These are phyloP conservation scores for Leccinum pellstonianum DNA, from an alignment of 768 basidiomycete genomes.

Conservation along the genomic window DNA sequence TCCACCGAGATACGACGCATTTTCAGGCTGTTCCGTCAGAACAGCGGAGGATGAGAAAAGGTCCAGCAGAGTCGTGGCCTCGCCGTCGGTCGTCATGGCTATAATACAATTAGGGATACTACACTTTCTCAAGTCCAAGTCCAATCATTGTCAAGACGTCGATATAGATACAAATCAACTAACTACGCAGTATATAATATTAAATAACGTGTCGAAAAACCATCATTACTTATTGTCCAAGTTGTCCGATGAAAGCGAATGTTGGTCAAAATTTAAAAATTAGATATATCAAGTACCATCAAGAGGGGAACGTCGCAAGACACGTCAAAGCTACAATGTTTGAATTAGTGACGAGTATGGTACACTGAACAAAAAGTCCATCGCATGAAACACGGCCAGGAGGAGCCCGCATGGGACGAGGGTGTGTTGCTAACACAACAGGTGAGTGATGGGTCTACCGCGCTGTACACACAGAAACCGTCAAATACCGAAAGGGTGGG, in stretches of 20 bases:
- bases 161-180: conserved; percentile 18
- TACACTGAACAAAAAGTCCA: conserved; percentile 5
- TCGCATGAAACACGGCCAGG: background rate
- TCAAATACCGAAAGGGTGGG: conserved; percentile 14
- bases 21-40: conserved; percentile 19
- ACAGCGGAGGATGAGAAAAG: conserved; percentile 23
- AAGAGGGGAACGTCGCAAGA: background rate
- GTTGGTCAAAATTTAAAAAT: background rate
- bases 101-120: background rate
- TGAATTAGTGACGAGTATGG: conserved; percentile 8
- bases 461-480: conserved; percentile 18
- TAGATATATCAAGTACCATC: conserved; percentile 1
- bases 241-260: background rate
- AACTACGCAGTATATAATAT: background rate
- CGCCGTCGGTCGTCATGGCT: conserved; percentile 23
- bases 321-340: conserved; percentile 19
- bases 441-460: conserved; percentile 14
- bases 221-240: background rate
- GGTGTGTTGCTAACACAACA: conserved; percentile 19
- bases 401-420: background rate
- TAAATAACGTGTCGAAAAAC: background rate
- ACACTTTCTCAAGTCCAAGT: background rate
- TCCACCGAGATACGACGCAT: conserved; percentile 57
- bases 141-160: conserved; percentile 5
- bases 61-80: conserved; percentile 26